phyloP scores from a whole-genome alignment of 495 filamentous ascomycete species.

The Daldinia decipiens region DNA sequence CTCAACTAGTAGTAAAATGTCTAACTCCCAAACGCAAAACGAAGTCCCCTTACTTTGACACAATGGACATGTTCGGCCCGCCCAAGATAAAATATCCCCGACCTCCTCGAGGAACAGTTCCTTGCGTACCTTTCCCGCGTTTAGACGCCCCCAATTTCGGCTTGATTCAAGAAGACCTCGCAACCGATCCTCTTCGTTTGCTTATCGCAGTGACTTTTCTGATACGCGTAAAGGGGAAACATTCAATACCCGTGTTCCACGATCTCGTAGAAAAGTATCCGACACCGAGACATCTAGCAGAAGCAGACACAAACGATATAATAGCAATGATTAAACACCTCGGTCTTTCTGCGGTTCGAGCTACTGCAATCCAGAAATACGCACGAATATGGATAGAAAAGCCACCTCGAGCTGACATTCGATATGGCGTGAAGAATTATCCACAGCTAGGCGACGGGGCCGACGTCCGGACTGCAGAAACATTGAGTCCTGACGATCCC shows the following conservation, averaged over 20 bases:
- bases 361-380: conserved; percentile 64
- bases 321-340: conserved; percentile 73
- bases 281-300: conserved; percentile 70
- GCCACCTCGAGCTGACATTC: conserved; percentile 66
- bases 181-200: conserved; percentile 73
- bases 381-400: conserved; percentile 75
- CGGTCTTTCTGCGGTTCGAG: conserved; percentile 71
- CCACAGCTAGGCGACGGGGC: conserved; percentile 64
- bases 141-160: conserved; percentile 73
- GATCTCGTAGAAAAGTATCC: conserved; percentile 74
- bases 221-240: conserved; percentile 77
- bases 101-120: conserved; percentile 61
- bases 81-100: conserved; percentile 33
- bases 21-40: conserved; percentile 32
- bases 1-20: conserved; percentile 1
- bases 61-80: conserved; percentile 1
- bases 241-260: conserved; percentile 82
- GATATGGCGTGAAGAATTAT: conserved; percentile 78
- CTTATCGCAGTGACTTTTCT: conserved; percentile 84
- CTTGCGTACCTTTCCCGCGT: conserved; percentile 76
- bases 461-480: conserved; percentile 64
- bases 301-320: conserved; percentile 67
- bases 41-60: conserved; percentile 61
- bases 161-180: conserved; percentile 83
- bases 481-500: conserved; percentile 44